Evolutionary conservation across 305 asterid genomes (phyloP).

Genomic region (Nicotiana rustica): DNA sequence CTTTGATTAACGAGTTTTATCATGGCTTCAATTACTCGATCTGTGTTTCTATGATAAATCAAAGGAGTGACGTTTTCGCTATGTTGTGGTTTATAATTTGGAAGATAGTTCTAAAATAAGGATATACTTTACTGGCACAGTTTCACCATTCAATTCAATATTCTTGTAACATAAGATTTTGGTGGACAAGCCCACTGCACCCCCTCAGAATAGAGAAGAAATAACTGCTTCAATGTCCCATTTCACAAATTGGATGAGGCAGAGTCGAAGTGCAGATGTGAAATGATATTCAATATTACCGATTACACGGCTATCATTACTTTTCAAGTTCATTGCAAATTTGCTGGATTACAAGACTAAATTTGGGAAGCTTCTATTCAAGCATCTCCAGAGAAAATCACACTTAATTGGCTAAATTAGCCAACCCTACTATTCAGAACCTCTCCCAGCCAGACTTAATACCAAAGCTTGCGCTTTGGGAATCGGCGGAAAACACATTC

Average conservation of each 20-base stretch:
- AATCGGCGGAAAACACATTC: conserved; percentile 51
- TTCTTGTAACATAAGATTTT: neutral
- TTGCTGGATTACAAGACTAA: neutral
- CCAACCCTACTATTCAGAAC: conserved; percentile 46
- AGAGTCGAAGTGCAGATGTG: neutral
- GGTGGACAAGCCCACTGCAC: neutral
- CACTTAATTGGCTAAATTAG: conserved; percentile 55
- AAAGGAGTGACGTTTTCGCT: neutral
- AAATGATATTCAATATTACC: neutral
- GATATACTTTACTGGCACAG: neutral
- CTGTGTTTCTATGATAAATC: neutral
- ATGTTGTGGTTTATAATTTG: neutral
- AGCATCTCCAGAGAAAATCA: conserved; percentile 32
- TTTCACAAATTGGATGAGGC: neutral
- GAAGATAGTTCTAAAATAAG: neutral
- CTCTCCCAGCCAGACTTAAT: conserved; percentile 53
- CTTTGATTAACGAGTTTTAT: neutral
- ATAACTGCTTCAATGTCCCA: neutral
- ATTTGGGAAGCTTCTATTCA: conserved; percentile 34
- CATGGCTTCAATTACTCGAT: neutral
- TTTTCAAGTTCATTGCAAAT: conserved; percentile 24
- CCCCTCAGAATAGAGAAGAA: neutral
- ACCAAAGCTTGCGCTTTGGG: conserved; percentile 78
- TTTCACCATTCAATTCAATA: neutral
- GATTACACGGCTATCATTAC: neutral